Conservation (phyloP, 768 basidiomycete genomes). For the Panus rudis region DNA sequence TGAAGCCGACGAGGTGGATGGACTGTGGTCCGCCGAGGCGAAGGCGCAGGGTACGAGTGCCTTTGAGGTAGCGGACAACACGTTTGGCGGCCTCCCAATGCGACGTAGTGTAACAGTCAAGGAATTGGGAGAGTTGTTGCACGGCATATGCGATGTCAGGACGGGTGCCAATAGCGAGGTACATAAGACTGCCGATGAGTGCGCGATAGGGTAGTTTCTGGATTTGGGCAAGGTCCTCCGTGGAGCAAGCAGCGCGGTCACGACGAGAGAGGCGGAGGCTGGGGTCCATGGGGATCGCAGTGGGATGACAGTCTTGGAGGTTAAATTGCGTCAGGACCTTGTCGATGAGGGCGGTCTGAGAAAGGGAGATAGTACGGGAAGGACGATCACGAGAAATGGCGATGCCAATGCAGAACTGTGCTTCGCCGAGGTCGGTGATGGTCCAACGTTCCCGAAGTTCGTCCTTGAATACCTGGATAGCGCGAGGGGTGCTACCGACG, state of each 20-base stretch:
- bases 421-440: conserved; percentile 29
- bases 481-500: no score
- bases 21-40: no score
- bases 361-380: conserved; percentile 11
- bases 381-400: conserved; percentile 23
- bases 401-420: conserved; percentile 30
- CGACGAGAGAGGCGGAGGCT: conserved; percentile 2
- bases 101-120: conserved; percentile 5
- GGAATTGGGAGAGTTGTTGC: conserved; percentile 16
- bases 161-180: conserved; percentile 1
- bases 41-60: conserved; percentile 10
- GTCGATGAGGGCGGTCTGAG: conserved; percentile 15
- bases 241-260: not conserved
- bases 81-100: conserved; percentile 17
- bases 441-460: no score
- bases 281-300: conserved; percentile 14
- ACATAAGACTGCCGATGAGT: not conserved
- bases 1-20: no score
- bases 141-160: conserved; percentile 26
- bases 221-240: not conserved
- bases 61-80: conserved; percentile 19
- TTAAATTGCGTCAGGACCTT: conserved; percentile 9
- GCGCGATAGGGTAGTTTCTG: not conserved
- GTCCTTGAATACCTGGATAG: no score
- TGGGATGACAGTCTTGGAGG: conserved; percentile 6